Evolutionary conservation across 225 moss, liverwort and hornwort genomes (phyloP).

Genomic region (Neckera pumila): DNA sequence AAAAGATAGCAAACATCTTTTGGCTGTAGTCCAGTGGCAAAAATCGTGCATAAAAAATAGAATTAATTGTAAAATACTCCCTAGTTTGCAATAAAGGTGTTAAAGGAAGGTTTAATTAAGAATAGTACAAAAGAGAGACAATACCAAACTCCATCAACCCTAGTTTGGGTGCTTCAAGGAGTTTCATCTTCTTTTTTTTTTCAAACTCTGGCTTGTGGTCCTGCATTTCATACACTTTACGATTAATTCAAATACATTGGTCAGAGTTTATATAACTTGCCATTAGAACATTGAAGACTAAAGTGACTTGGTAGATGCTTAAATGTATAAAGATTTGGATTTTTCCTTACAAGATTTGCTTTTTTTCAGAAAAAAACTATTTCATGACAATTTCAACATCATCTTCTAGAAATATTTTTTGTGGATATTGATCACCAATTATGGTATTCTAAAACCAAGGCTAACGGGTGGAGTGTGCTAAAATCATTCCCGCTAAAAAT

Average conservation of each 20-base stretch:
- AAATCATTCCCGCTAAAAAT: fast-evolving
- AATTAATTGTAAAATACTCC: too few species aligned
- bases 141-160: too few species aligned
- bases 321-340: background rate
- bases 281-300: fast-evolving
- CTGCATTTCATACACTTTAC: too few species aligned
- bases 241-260: fast-evolving
- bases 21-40: background rate
- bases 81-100: fast-evolving
- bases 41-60: too few species aligned
- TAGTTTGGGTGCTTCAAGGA: too few species aligned
- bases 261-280: background rate
- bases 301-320: background rate
- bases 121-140: too few species aligned
- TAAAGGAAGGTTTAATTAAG: too few species aligned
- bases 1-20: background rate
- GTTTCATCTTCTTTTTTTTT: fast-evolving
- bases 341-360: background rate
- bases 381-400: background rate
- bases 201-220: fast-evolving
- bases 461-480: too few species aligned
- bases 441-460: background rate
- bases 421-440: background rate
- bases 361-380: too few species aligned
- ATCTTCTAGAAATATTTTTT: background rate